Percentiles rank a stretch among this genome's conserved stretches.
Conservation (phyloP, 2,329 filamentous ascomycete genomes). For the Cercospora sp. region DNA sequence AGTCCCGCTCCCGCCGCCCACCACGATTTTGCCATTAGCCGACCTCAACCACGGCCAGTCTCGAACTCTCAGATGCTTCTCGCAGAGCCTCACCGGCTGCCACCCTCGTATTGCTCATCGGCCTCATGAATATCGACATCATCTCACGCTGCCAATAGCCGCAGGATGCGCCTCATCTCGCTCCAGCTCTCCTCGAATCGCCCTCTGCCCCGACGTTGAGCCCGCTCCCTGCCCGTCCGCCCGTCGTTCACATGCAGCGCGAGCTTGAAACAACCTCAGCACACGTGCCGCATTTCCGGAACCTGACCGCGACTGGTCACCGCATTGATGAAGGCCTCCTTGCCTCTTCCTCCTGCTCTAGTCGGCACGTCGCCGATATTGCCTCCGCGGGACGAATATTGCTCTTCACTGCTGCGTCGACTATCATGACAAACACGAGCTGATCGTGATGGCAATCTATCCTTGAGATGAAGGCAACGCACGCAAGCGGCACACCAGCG, state of each 20-base stretch:
- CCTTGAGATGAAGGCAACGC: background rate
- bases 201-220: background rate
- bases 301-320: background rate
- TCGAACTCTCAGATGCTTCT: background rate
- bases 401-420: background rate
- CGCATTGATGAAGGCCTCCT: background rate
- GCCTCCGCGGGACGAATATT: background rate
- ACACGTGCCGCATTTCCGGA: background rate
- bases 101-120: background rate
- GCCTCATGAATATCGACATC: background rate
- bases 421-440: background rate
- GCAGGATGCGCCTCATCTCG: background rate
- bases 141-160: background rate
- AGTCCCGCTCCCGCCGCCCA: background rate
- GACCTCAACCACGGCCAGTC: background rate
- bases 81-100: conserved; percentile 4
- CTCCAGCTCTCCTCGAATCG: background rate
- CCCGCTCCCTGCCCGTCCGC: background rate
- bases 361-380: background rate
- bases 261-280: background rate
- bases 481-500: background rate
- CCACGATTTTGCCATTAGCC: conserved; percentile 1
- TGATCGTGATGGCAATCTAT: background rate
- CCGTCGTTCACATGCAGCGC: background rate
- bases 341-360: background rate